Percentiles rank a stretch among this genome's conserved stretches.
Evolutionary conservation across 176 grass and related monocot genomes (phyloP).

Genomic region (Bromus sterilis): DNA sequence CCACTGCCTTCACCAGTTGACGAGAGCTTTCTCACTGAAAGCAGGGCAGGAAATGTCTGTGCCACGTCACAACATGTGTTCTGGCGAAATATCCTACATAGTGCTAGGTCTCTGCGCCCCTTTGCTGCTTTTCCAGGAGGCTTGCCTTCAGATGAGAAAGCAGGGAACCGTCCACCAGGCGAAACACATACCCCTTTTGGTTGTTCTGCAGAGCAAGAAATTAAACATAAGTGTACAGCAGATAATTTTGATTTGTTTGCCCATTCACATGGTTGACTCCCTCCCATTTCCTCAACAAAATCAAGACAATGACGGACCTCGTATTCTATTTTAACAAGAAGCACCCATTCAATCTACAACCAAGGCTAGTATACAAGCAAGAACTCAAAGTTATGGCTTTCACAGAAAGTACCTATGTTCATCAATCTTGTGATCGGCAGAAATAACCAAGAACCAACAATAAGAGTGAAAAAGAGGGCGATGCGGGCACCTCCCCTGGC

Average conservation of each 20-base stretch:
- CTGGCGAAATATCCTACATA: conserved; percentile 83
- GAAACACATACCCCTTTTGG: conserved; percentile 68
- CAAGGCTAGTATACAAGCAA: not conserved
- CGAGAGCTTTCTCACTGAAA: conserved; percentile 77
- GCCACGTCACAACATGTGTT: conserved; percentile 83
- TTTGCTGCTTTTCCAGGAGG: conserved; percentile 60
- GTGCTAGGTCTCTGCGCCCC: conserved; percentile 62
- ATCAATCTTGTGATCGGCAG: not conserved
- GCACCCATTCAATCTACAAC: not conserved
- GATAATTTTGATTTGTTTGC: not conserved
- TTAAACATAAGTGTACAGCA: not conserved
- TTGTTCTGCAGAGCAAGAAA: conserved; percentile 31
- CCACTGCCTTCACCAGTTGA: conserved; percentile 71
- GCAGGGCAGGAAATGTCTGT: conserved; percentile 68
- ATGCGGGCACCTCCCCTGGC: no score
- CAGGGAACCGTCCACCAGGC: conserved; percentile 74
- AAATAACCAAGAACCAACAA: not conserved
- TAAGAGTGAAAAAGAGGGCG: no score
- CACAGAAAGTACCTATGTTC: not conserved
- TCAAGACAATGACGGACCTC: not conserved
- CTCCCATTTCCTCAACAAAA: not conserved
- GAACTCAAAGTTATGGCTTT: not conserved
- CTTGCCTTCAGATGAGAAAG: conserved; percentile 63
- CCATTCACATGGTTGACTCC: no score
- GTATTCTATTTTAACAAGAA: not conserved